phyloP scores from a whole-genome alignment of 2,329 filamentous ascomycete species.

The Elsinoe arachidis region DNA sequence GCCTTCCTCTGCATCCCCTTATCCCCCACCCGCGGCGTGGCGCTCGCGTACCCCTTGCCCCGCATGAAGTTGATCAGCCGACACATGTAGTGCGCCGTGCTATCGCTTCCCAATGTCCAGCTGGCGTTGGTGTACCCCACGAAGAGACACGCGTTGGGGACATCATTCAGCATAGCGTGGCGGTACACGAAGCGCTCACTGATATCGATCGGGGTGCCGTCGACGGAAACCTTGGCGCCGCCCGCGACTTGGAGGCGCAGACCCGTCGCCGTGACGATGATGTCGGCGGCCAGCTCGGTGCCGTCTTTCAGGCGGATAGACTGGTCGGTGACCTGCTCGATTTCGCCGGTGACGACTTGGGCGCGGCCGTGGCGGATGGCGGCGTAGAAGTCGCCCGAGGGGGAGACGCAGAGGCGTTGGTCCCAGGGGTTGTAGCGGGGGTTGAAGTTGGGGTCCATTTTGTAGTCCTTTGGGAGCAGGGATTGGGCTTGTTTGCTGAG shows the following conservation, averaged over 20 bases:
- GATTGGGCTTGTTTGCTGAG: slow-evolving; percentile 38
- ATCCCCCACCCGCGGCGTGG: slow-evolving; percentile 37
- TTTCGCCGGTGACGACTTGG: slow-evolving; percentile 47
- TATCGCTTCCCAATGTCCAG: slow-evolving; percentile 56
- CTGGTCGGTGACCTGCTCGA: slow-evolving; percentile 41
- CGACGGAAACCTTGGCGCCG: slow-evolving; percentile 42
- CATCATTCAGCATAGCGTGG: slow-evolving; percentile 51
- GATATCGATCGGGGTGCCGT: slow-evolving; percentile 40
- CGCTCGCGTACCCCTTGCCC: slow-evolving; percentile 33
- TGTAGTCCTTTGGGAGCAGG: slow-evolving; percentile 40
- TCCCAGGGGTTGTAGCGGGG: slow-evolving; percentile 49
- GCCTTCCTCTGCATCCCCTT: slow-evolving; percentile 31
- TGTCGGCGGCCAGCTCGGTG: slow-evolving; percentile 44
- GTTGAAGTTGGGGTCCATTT: slow-evolving; percentile 38
- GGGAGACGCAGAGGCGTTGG: slow-evolving; percentile 66
- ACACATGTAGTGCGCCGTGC: slow-evolving; percentile 40
- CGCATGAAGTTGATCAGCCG: slow-evolving; percentile 46
- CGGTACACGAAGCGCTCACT: slow-evolving; percentile 52
- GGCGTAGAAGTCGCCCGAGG: slow-evolving; percentile 51
- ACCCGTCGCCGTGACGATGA: slow-evolving; percentile 59
- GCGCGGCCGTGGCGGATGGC: slow-evolving; percentile 43
- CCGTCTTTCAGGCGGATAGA: slow-evolving; percentile 43
- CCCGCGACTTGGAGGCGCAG: slow-evolving; percentile 50
- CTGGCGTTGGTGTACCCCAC: slow-evolving; percentile 53
- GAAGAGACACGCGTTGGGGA: slow-evolving; percentile 52